Evolutionary conservation across 805 yeast species (phyloP).

Genomic region (Saccharomycopsis babjevae): DNA sequence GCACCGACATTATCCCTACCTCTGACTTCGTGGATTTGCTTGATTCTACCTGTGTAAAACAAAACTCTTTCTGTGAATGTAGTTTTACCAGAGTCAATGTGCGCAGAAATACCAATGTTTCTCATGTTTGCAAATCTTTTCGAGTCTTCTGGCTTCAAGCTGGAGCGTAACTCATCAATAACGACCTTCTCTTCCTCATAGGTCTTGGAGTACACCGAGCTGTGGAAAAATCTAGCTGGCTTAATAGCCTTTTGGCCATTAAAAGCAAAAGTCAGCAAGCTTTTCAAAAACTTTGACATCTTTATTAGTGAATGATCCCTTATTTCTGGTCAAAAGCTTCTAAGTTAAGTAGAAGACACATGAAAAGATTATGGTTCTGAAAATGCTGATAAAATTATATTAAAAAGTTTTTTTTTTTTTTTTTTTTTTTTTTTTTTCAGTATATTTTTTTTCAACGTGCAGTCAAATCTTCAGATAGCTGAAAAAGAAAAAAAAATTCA

Average conservation of each 20-base stretch:
- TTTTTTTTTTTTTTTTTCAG: neutral
- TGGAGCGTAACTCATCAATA: constrained; percentile 44
- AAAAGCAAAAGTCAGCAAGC: neutral
- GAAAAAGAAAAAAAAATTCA: neutral
- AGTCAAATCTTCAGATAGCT: neutral
- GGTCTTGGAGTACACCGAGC: constrained; percentile 22
- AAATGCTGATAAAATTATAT: too few species aligned
- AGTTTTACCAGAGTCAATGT: constrained; percentile 96
- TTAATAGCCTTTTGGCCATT: neutral
- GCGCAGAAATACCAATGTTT: constrained; percentile 96
- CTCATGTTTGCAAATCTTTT: constrained; percentile 52
- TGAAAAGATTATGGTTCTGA: too few species aligned
- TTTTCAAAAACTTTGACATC: constrained; percentile 1
- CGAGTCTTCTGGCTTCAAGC: constrained; percentile 39
- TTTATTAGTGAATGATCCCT: neutral
- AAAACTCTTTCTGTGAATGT: constrained; percentile 96
- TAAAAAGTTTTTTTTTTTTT: neutral
- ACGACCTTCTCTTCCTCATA: constrained; percentile 69
- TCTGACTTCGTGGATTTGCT: constrained; percentile 92
- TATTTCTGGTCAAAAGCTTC: neutral
- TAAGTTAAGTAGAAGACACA: too few species aligned
- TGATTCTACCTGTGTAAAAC: constrained; percentile 92
- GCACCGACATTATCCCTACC: constrained; percentile 98
- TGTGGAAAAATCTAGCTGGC: constrained; percentile 26
- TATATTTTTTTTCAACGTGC: neutral